phyloP scores from a whole-genome alignment of 495 filamentous ascomycete species.

The Aspergillus leporis region DNA sequence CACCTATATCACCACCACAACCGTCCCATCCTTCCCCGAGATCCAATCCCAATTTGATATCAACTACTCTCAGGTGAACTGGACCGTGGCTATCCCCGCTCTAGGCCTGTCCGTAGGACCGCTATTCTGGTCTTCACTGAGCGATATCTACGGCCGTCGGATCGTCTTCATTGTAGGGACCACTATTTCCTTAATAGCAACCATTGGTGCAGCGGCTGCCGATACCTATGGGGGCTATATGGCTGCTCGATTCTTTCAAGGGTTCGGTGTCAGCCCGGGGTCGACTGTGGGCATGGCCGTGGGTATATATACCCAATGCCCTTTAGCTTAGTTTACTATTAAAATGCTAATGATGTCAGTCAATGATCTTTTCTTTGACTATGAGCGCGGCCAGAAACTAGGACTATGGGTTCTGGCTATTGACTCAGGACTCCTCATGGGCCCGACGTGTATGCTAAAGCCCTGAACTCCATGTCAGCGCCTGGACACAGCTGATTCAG shows the following conservation, averaged over 20 bases:
- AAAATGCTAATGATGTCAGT: conserved; percentile 21
- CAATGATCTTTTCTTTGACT: conserved; percentile 58
- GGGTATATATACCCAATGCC: conserved; percentile 27
- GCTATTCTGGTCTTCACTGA: conserved; percentile 57
- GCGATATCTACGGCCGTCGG: conserved; percentile 60
- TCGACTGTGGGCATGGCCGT: conserved; percentile 62
- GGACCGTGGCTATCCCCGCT: conserved; percentile 64
- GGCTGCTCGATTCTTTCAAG: conserved; percentile 62
- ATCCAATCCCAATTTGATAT: conserved; percentile 52
- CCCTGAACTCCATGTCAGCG: neutral
- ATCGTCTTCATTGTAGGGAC: conserved; percentile 57
- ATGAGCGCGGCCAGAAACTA: conserved; percentile 61
- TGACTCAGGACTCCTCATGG: conserved; percentile 56
- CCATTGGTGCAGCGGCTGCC: conserved; percentile 51
- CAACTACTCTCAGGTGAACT: conserved; percentile 56
- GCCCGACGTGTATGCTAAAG: conserved; percentile 42
- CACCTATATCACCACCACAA: conserved; percentile 64
- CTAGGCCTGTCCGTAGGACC: conserved; percentile 60
- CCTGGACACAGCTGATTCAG: neutral
- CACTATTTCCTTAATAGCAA: conserved; percentile 51
- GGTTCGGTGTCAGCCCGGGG: conserved; percentile 59
- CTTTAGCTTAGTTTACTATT: neutral
- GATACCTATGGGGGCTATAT: conserved; percentile 53
- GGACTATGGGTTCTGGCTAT: conserved; percentile 63
- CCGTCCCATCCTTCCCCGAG: conserved; percentile 57